A percentile compares a stretch with the other conserved stretches of the same genome.
Evolutionary conservation across 345 rosid genomes (phyloP).

Genomic region (Hypericum androsaemum): DNA sequence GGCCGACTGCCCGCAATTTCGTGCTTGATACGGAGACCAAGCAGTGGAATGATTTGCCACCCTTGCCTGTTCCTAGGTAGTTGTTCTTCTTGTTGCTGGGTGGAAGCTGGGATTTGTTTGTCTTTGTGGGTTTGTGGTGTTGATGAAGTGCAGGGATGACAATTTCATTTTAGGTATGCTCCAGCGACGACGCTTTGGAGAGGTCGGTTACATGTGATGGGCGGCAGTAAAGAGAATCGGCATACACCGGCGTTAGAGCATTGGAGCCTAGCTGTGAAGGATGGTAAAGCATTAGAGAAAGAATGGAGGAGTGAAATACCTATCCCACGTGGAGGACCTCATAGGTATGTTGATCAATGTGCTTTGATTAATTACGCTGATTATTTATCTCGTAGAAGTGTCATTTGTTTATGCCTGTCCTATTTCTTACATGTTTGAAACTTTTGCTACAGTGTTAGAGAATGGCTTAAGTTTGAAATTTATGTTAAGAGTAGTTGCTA

Average conservation of each 20-base stretch:
- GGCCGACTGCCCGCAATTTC: conserved; percentile 72
- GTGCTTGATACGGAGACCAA: conserved; percentile 83
- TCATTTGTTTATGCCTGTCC: too few species aligned
- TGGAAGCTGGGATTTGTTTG: background rate
- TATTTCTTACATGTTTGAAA: too few species aligned
- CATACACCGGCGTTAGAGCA: conserved; percentile 80
- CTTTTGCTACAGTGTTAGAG: too few species aligned
- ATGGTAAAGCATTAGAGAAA: conserved; percentile 69
- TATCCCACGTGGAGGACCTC: conserved; percentile 98
- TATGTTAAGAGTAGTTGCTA: too few species aligned
- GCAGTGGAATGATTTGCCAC: conserved; percentile 56
- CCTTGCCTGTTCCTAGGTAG: conserved; percentile 67
- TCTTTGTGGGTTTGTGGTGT: background rate
- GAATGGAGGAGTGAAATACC: conserved; percentile 89
- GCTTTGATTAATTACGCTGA: background rate
- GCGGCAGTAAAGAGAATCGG: conserved; percentile 91
- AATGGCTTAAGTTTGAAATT: too few species aligned
- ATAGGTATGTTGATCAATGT: conserved; percentile 38
- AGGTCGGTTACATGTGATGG: conserved; percentile 99
- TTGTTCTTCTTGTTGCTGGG: too few species aligned
- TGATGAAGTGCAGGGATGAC: background rate
- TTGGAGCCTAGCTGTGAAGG: conserved; percentile 87
- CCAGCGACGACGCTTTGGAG: conserved; percentile 98
- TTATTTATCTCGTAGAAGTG: background rate
- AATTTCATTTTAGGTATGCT: conserved; percentile 56